Evolutionary conservation across 495 filamentous ascomycete species (phyloP).

Genomic region (Hyaloscypha finlandica): DNA sequence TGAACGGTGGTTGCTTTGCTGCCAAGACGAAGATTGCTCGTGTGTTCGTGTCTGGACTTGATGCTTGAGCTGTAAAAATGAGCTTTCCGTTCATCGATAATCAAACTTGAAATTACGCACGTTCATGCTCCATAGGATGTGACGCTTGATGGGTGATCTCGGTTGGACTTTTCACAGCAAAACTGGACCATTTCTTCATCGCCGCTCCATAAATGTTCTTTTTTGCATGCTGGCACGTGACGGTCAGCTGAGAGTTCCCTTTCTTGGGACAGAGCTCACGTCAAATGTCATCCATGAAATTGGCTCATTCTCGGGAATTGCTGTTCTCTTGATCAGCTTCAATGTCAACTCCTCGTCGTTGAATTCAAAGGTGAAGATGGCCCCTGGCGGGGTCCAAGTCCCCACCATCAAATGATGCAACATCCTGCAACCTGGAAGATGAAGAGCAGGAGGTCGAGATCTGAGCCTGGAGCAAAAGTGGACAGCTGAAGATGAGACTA

Average conservation of each 20-base stretch:
- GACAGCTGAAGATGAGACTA: neutral
- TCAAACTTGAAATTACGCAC: conserved; percentile 42
- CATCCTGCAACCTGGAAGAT: conserved; percentile 39
- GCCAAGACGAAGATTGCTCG: conserved; percentile 84
- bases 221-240: conserved; percentile 55
- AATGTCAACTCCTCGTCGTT: conserved; percentile 74
- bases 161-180: conserved; percentile 71
- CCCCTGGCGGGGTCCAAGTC: conserved; percentile 81
- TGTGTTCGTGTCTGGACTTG: conserved; percentile 71
- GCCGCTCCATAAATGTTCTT: conserved; percentile 84
- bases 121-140: conserved; percentile 63
- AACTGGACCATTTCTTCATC: conserved; percentile 89
- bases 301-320: conserved; percentile 76
- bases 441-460: neutral
- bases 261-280: conserved; percentile 44
- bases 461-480: neutral
- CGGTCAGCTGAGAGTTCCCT: neutral
- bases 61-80: conserved; percentile 58
- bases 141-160: conserved; percentile 76
- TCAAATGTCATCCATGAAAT: conserved; percentile 92
- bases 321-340: conserved; percentile 72
- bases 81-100: conserved; percentile 11
- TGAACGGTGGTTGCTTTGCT: conserved; percentile 71
- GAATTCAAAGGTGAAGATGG: conserved; percentile 82
- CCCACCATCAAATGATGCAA: conserved; percentile 82